Evolutionary conservation across 2,329 filamentous ascomycete species (phyloP).

Genomic region (Leptographium galeiforme): DNA sequence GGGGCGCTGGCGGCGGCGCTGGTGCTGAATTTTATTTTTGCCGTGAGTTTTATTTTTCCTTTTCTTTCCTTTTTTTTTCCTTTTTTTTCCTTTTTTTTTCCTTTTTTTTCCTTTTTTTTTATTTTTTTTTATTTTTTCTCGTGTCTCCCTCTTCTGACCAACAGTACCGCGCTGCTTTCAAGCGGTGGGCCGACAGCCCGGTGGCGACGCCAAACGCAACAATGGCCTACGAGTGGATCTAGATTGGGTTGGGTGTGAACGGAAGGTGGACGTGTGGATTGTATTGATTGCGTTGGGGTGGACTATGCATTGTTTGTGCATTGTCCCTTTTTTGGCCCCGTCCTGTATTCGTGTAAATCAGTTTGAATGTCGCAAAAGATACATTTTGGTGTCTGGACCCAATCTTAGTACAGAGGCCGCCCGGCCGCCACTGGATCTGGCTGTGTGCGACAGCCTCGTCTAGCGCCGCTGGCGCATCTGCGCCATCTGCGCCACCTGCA

Average conservation of each 20-base stretch:
- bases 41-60: slow-evolving; percentile 37
- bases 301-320: too few species aligned
- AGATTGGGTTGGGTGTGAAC: neutral
- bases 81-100: neutral
- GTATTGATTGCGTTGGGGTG: too few species aligned
- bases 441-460: too few species aligned
- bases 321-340: too few species aligned
- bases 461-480: too few species aligned
- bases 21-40: slow-evolving; percentile 78
- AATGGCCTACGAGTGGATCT: neutral
- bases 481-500: too few species aligned
- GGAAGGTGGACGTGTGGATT: too few species aligned
- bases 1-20: slow-evolving; percentile 65
- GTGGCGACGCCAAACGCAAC: neutral
- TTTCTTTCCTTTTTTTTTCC: neutral
- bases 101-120: neutral
- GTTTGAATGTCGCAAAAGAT: too few species aligned
- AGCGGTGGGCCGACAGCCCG: slow-evolving; percentile 8
- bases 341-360: too few species aligned
- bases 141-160: neutral
- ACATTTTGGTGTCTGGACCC: too few species aligned
- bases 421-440: too few species aligned
- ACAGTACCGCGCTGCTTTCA: slow-evolving; percentile 11
- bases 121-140: neutral
- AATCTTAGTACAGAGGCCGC: too few species aligned